phyloP scores from a whole-genome alignment of 176 grass and related monocot species.

The Rhynchospora breviuscula region DNA sequence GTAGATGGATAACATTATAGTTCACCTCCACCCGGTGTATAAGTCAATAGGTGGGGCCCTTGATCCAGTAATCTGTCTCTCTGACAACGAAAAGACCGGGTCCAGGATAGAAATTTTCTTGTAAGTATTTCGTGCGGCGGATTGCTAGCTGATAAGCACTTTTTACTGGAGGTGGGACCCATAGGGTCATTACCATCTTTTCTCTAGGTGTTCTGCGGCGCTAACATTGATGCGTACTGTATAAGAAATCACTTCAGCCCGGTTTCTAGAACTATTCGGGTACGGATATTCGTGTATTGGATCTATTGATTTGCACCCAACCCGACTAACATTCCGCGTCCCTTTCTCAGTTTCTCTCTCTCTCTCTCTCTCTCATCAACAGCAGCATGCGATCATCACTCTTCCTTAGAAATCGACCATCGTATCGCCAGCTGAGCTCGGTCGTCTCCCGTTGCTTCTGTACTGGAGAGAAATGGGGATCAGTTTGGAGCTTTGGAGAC shows the following conservation, averaged over 20 bases:
- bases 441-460: conserved; percentile 27
- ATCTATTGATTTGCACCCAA: not conserved
- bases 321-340: not conserved
- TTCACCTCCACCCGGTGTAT: not conserved
- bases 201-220: too few species aligned
- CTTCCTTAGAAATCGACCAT: not conserved
- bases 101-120: not conserved
- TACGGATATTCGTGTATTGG: not conserved
- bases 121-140: not conserved
- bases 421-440: conserved; percentile 17
- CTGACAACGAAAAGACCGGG: not conserved
- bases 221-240: too few species aligned
- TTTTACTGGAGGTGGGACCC: not conserved
- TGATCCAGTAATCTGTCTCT: not conserved
- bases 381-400: conserved; percentile 2
- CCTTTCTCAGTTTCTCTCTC: not conserved
- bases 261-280: not conserved
- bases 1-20: not conserved
- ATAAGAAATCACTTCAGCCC: not conserved
- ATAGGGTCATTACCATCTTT: not conserved
- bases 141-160: not conserved
- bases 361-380: not conserved
- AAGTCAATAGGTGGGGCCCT: not conserved
- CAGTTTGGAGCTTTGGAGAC: conserved; percentile 72
- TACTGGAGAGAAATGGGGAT: conserved; percentile 13